Conservation (phyloP, 352 stramenopile genomes). For the Phytophthora hybrid region DNA sequence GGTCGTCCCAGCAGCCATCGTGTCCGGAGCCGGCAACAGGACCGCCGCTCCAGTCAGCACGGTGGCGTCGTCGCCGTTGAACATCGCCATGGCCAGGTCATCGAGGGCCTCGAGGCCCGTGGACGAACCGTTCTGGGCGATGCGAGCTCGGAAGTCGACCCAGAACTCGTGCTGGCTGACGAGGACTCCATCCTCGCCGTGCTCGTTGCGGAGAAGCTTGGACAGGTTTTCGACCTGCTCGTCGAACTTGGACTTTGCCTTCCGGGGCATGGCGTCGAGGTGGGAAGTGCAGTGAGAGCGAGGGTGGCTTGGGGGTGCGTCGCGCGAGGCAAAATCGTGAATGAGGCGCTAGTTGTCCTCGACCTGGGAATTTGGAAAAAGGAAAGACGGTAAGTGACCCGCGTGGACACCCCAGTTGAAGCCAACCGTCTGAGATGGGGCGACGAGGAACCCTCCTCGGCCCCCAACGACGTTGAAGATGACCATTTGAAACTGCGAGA, state of each 20-base stretch:
- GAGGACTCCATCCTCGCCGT: not conserved
- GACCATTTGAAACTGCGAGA: too few species aligned
- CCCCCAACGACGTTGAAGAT: too few species aligned
- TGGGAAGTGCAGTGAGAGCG: not conserved
- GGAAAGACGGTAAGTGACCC: too few species aligned
- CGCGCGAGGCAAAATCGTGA: too few species aligned
- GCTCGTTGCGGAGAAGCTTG: not conserved
- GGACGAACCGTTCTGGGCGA: not conserved
- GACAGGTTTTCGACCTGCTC: not conserved
- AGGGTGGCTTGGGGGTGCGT: too few species aligned
- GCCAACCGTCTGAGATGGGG: too few species aligned
- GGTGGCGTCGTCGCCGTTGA: not conserved
- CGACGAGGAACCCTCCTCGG: too few species aligned
- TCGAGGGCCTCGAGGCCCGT: not conserved
- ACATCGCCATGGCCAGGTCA: not conserved
- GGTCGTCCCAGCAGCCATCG: accelerated
- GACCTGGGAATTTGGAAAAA: too few species aligned
- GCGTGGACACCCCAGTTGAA: too few species aligned
- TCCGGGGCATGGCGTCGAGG: not conserved
- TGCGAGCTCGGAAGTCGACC: not conserved
- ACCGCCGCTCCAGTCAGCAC: not conserved
- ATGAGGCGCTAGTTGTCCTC: too few species aligned
- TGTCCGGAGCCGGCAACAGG: not conserved
- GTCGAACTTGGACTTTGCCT: not conserved
- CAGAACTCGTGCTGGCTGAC: not conserved